Evolutionary conservation across 208 protist genomes (phyloP), one percentile per base, ranked within the genome.

Genomic region (Trichomonas vaginalis): DNA sequence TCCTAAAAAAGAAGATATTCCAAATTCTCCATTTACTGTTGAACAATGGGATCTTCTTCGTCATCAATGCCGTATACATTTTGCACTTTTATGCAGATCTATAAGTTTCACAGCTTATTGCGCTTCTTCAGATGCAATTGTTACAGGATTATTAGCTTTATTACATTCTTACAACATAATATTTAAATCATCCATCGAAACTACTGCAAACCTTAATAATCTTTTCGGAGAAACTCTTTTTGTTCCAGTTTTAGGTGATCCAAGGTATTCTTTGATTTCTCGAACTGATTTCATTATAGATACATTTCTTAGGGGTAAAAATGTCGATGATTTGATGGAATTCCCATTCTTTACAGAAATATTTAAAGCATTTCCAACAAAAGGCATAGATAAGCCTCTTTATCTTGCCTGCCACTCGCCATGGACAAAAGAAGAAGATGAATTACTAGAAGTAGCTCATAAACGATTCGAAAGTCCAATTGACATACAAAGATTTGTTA

Each of bases 401-500:
- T n/a, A 23, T 46, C 27, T 48, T 48, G n/a, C 8, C 0, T 4
- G 0, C 12, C 4, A 39, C 17, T 49, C 10, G 10, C 15, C 82
- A 21, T 90, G 82, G 82, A 39, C 42, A 1, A 10, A 10, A 48
- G 82, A 90, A 48, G 82, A 90, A 90, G n/a, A 48, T 9, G 82
- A 90, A 48, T 48, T 90, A 48, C n/a, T 90, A 35, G 12, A 46
- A 48, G 9, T 90, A n/a, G 82, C 82, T 48, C n/a, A 27, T 2
- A 8, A 48, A 10, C 46, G 82, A 90, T 90, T 90, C 42, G 17
- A 46, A 21, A 48, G 14, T 4, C 2, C 42, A 48, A 39, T 21
- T n/a, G 82, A 90, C 12, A 90, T 90, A 23, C 82, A 90, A n/a
- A 90, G 42, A 90, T 90, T 48, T 48, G 82, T 90, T 23, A 90